Percentiles rank a stretch among this genome's conserved stretches.
These are phyloP conservation scores for Phytophthora rubi DNA, from an alignment of 352 stramenopile species.

Conservation along the genomic window DNA sequence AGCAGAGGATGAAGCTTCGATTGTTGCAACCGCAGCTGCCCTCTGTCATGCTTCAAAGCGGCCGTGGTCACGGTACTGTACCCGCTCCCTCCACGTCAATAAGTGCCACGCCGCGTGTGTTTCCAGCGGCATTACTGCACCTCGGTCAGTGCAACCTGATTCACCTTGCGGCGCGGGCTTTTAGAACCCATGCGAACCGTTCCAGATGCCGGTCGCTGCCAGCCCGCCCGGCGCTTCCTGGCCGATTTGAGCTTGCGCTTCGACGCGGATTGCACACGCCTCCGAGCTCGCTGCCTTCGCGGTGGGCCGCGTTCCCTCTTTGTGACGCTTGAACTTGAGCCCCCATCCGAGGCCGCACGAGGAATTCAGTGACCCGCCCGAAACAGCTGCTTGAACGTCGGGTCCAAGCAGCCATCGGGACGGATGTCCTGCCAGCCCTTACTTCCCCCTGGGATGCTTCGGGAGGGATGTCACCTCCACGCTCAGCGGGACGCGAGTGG, in stretches of 20 bases:
- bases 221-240: slow-evolving; percentile 2
- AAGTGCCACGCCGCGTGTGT: neutral
- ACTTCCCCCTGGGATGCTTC: neutral
- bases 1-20: neutral
- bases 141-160: neutral
- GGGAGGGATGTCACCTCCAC: neutral
- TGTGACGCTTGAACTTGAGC: slow-evolving; percentile 35
- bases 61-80: neutral
- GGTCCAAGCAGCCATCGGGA: slow-evolving; percentile 22
- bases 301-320: slow-evolving; percentile 8
- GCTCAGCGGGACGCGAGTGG: too few relatives aligned
- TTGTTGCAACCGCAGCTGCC: neutral
- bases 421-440: slow-evolving; percentile 7
- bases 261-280: slow-evolving; percentile 3
- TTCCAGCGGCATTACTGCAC: neutral
- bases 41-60: neutral
- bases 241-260: slow-evolving; percentile 20
- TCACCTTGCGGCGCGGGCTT: slow-evolving; percentile 8
- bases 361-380: slow-evolving; percentile 14
- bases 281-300: neutral
- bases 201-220: slow-evolving; percentile 4
- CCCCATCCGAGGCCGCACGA: slow-evolving; percentile 20
- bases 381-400: slow-evolving; percentile 32
- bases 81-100: neutral
- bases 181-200: slow-evolving; percentile 4